These are phyloP conservation scores for Rosa lucieae DNA, from an alignment of 306 rosid species.

Conservation along the genomic window DNA sequence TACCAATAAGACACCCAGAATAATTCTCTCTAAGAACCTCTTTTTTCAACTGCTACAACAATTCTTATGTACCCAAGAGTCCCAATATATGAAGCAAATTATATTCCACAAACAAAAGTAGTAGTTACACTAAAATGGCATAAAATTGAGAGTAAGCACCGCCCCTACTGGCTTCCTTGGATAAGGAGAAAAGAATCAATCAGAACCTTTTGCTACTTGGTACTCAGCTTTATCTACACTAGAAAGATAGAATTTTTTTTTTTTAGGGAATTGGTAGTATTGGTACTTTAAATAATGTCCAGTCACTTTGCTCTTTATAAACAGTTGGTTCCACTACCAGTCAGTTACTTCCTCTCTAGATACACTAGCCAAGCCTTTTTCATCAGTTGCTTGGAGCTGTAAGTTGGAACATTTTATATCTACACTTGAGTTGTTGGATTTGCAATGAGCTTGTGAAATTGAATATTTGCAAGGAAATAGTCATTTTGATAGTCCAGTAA, in stretches of 20 bases:
- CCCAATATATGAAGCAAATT: constrained; percentile 11
- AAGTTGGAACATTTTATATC: not conserved
- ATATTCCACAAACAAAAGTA: constrained; percentile 7
- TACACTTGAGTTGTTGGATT: not conserved
- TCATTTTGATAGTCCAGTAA: not conserved
- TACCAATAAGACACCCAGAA: not conserved
- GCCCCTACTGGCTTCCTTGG: constrained; percentile 13
- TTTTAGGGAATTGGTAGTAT: not conserved
- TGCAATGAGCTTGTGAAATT: too few relatives aligned
- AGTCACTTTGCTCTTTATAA: not conserved
- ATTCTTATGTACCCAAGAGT: not conserved
- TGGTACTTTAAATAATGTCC: not conserved
- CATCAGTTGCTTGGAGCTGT: not conserved
- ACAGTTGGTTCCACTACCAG: not conserved
- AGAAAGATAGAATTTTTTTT: not conserved
- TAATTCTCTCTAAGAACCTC: constrained; percentile 5
- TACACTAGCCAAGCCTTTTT: not conserved
- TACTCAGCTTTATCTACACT: not conserved
- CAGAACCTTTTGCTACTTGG: not conserved
- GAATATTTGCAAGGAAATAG: not conserved
- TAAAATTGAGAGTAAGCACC: constrained; percentile 5
- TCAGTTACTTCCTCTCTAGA: not conserved
- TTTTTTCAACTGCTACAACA: not conserved
- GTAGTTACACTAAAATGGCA: not conserved
- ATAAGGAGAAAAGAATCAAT: constrained; percentile 27